Evolutionary conservation across 2,329 filamentous ascomycete species (phyloP).

Genomic region (Purpureocillium takamizusanense): DNA sequence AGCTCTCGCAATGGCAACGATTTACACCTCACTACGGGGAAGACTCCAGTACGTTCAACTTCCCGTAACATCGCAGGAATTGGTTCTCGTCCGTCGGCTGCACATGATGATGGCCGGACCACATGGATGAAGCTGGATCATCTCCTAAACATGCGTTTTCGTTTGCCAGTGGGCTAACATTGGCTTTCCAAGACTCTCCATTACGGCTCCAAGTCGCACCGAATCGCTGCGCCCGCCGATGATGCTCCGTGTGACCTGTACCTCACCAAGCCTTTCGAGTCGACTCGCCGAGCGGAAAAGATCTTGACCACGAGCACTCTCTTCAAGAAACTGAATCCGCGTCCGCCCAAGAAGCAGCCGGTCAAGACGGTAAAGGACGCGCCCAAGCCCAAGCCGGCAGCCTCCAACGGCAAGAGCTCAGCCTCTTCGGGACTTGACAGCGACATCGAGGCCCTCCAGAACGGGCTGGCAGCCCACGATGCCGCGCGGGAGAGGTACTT

Average conservation of each 20-base stretch:
- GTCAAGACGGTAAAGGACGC: constrained; percentile 22
- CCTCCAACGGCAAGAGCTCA: constrained; percentile 21
- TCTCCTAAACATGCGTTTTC: too few relatives aligned
- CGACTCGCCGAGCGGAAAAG: constrained; percentile 34
- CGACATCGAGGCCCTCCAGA: constrained; percentile 42
- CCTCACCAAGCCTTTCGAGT: constrained; percentile 40
- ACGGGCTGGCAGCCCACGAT: constrained; percentile 25
- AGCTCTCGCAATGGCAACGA: constrained; percentile 47
- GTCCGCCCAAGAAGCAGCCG: constrained; percentile 11
- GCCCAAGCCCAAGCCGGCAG: constrained; percentile 14
- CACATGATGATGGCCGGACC: too few relatives aligned
- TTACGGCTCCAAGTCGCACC: constrained; percentile 42
- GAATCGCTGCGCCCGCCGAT: constrained; percentile 33
- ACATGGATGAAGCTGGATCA: too few relatives aligned
- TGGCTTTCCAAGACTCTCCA: constrained; percentile 35
- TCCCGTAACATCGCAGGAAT: too few relatives aligned
- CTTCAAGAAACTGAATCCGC: constrained; percentile 29
- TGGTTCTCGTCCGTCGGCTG: too few relatives aligned
- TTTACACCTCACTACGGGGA: constrained; percentile 48
- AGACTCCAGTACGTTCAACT: constrained; percentile 45
- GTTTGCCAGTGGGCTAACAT: neutral
- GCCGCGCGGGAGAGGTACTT: constrained; percentile 26
- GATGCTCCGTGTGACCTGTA: constrained; percentile 47
- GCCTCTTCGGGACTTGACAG: constrained; percentile 33
- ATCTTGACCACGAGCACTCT: constrained; percentile 43